Evolutionary conservation across 495 filamentous ascomycete genomes (phyloP), one percentile per base, ranked within the genome.

Genomic region (Aspergillus affinis): DNA sequence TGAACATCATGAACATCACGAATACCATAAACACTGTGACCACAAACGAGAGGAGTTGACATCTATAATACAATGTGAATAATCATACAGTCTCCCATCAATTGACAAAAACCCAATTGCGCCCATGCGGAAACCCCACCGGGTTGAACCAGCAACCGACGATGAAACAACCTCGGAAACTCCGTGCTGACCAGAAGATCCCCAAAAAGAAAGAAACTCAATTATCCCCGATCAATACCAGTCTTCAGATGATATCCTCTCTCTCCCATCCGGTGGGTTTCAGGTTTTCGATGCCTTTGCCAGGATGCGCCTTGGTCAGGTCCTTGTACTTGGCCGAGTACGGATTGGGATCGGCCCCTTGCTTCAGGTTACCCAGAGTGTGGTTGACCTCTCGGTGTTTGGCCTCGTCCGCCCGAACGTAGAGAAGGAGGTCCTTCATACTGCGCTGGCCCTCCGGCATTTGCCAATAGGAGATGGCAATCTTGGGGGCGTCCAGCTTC

Each of bases 341-440:
- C 10, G 94, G 94, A 72, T 98, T 98, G 17, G 92, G 92, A 70
- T 98, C 94, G 9, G 84, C 75, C 20, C 81, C 84, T 72, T 93
- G 90, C 56, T 92, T 77, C 41, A 98, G 72, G 66, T 97, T 97
- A 44, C 87, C 85, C 51, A 98, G 74, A 0, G 94, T 98, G 68
- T 98, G 94, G 73, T 98, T 98, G 58, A 98, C 95, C 72, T 97
- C 95, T 18, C 94, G 81, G 70, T 98, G 94, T 73, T 93, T 94
- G n/a, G 92, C 90, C 75, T 98, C 94, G 68, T 98, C 94, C 0
- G 92, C 92, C 6, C 95, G 84, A 59, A 98, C 86, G 64, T 97
- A 97, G 41, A 90, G 71, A 65, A 98, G 76, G 51, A 98, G 75
- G 70, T 98, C 91, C 59, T 78, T 83, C 89, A 98, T 96, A 8